phyloP scores from a whole-genome alignment of 2,329 filamentous ascomycete genomes.

The Cercospora sojina region DNA sequence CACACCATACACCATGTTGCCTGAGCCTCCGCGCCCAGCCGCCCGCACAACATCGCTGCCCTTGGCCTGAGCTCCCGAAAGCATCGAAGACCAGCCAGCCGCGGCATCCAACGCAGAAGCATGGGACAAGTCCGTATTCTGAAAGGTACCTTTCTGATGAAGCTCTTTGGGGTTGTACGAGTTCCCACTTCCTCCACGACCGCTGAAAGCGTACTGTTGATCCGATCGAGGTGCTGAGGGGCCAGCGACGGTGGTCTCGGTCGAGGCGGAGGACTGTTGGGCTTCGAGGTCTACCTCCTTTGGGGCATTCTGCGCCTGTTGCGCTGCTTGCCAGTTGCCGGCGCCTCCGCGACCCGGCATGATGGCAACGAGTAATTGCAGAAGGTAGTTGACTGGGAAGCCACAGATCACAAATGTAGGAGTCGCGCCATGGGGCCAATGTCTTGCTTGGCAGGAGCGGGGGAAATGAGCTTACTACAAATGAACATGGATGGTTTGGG shows the following conservation, averaged over 20 bases:
- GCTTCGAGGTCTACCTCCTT: slow-evolving; percentile 42
- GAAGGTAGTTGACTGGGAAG: background rate
- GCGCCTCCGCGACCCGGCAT: slow-evolving; percentile 46
- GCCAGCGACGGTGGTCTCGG: slow-evolving; percentile 6
- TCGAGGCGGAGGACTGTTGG: slow-evolving; percentile 30
- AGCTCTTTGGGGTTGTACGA: slow-evolving; percentile 47
- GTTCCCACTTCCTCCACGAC: slow-evolving; percentile 50
- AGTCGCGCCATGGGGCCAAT: background rate
- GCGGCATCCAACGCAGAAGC: slow-evolving; percentile 2
- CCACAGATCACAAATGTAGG: background rate
- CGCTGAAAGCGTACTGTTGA: slow-evolving; percentile 46
- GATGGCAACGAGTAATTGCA: background rate
- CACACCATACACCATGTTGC: slow-evolving; percentile 45
- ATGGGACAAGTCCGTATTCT: slow-evolving; percentile 8
- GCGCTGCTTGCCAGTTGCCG: slow-evolving; percentile 43
- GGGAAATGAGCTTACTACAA: background rate
- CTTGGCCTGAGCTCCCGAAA: slow-evolving; percentile 2
- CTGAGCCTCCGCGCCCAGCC: slow-evolving; percentile 47
- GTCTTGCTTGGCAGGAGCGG: background rate
- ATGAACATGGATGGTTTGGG: background rate
- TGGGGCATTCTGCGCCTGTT: slow-evolving; percentile 18
- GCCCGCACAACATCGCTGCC: slow-evolving; percentile 15
- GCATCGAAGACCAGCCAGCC: slow-evolving; percentile 3
- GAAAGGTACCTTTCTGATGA: slow-evolving; percentile 42
- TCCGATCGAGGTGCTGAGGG: slow-evolving; percentile 20